Percentiles rank a stretch among this genome's conserved stretches.
Evolutionary conservation across 345 rosid species (phyloP).

Genomic region (Capsella bursapastoris): DNA sequence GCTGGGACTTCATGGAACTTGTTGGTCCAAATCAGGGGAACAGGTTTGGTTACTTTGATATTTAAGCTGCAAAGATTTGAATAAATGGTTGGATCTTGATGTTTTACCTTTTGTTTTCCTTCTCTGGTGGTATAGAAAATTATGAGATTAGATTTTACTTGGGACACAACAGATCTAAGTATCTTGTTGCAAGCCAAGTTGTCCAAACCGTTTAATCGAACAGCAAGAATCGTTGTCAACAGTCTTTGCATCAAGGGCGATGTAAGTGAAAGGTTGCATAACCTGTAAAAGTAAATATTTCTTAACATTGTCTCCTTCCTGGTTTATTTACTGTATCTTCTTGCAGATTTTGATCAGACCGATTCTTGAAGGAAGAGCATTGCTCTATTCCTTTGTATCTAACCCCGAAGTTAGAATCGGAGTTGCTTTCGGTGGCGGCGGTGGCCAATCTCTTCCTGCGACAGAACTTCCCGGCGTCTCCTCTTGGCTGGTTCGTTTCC

Average conservation of each 20-base stretch:
- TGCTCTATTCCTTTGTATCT: slow-evolving; percentile 82
- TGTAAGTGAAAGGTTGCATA: slow-evolving; percentile 51
- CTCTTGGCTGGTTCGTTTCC: slow-evolving; percentile 86
- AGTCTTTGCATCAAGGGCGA: slow-evolving; percentile 96
- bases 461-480: slow-evolving; percentile 97
- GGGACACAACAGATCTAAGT: slow-evolving; percentile 87
- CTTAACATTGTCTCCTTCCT: not conserved
- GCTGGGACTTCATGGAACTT: slow-evolving; percentile 80
- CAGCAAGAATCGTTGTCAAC: slow-evolving; percentile 87
- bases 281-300: not conserved
- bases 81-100: slow-evolving; percentile 14
- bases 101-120: not conserved
- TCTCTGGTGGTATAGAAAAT: slow-evolving; percentile 56
- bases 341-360: slow-evolving; percentile 89
- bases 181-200: slow-evolving; percentile 85
- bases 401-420: slow-evolving; percentile 87
- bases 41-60: slow-evolving; percentile 59
- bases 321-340: slow-evolving; percentile 21
- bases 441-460: slow-evolving; percentile 91
- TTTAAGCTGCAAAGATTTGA: not conserved
- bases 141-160: slow-evolving; percentile 77
- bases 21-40: slow-evolving; percentile 82
- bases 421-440: slow-evolving; percentile 97
- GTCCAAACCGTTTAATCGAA: slow-evolving; percentile 83
- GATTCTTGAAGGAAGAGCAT: slow-evolving; percentile 77